Base-by-base conservation (phyloP, 495 filamentous ascomycete genomes). In the Lichenothelia convexa region DNA sequence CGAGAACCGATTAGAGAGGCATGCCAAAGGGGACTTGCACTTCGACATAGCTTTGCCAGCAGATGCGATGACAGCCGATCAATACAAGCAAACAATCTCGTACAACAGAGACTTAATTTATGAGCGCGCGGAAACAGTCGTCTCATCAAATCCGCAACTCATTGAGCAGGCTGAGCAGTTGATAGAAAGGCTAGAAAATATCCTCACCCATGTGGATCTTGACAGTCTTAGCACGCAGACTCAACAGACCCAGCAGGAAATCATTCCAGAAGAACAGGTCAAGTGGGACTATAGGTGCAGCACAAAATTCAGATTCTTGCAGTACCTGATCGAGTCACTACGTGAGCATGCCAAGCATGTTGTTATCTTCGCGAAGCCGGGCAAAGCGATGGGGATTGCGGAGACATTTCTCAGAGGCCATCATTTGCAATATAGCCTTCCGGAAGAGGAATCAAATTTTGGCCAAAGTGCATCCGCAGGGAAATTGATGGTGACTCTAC, bases 271-370 rank as follows among this genome's bases (percentile, higher is more conserved):
- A 20, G 53, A 61, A 31, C 64, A 70, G 40, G 63, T 69, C 8
- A 47, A 56, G 11, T 73, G 68, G 63, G 64, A 68, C 3, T 64
- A 70, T 31, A 57, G 62, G 11, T 67, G 62, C 11, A 73, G 71
- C 43, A 49, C 67, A 19, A 68, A 75, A 46, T 71, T 78, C 45
- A 43, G 58, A 16, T 63, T 79, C 41, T 50, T 77, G 4, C 51
- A 61, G 21, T 54, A 64, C 45, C 52, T 78, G 26, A 45, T 74
- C 33, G 48, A 68, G 35, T 40, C 58, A 30, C 49, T 59, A 5
- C 53, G 55, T 7, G 40, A 47, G 3, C 43, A 51, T 22, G 55
- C 61, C 16, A 32, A 63, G 11, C 68, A 73, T 42, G 39, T 75
- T 26, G 55, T 60, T 1, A 51, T 73, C 5, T 53, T 63, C 18